Percentiles rank a stretch among this genome's conserved stretches.
Conservation (phyloP, 208 protist genomes). For the Crithidia fasciculata region DNA sequence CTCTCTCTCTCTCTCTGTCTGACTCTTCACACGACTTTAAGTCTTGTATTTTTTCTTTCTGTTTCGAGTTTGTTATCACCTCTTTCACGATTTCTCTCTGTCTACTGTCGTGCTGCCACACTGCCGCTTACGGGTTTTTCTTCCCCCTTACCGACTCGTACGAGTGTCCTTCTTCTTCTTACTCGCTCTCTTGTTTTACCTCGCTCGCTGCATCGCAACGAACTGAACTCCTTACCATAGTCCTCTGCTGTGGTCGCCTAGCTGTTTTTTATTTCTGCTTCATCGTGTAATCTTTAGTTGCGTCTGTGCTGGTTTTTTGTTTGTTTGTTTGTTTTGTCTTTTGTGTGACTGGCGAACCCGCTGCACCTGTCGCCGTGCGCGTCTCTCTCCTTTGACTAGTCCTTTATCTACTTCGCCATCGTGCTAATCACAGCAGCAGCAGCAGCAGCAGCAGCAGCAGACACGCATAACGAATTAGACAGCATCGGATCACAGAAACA, state of each 20-base stretch:
- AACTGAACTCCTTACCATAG: too few species aligned
- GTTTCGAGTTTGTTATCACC: too few species aligned
- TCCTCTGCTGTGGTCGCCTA: not conserved
- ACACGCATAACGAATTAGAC: too few species aligned
- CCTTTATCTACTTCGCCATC: not conserved
- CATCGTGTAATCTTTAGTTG: slow-evolving; percentile 2
- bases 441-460: too few species aligned
- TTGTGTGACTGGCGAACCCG: not conserved
- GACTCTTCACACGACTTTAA: too few species aligned
- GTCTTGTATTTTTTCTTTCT: too few species aligned
- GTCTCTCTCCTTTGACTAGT: not conserved
- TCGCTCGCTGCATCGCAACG: too few species aligned
- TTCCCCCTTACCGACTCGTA: not conserved
- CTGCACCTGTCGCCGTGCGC: not conserved
- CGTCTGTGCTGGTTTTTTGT: not conserved
- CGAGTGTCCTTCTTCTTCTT: not conserved
- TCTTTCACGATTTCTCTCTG: too few species aligned
- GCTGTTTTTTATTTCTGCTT: slow-evolving; percentile 24
- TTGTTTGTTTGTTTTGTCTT: slow-evolving; percentile 4
- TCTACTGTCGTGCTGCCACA: not conserved
- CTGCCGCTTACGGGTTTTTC: not conserved
- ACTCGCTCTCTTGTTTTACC: not conserved
- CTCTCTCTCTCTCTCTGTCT: too few species aligned
- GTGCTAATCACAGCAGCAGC: too few species aligned
- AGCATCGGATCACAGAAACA: not conserved